Evolutionary conservation across 768 basidiomycete species (phyloP).

Genomic region (Symmetrospora coprosmae): DNA sequence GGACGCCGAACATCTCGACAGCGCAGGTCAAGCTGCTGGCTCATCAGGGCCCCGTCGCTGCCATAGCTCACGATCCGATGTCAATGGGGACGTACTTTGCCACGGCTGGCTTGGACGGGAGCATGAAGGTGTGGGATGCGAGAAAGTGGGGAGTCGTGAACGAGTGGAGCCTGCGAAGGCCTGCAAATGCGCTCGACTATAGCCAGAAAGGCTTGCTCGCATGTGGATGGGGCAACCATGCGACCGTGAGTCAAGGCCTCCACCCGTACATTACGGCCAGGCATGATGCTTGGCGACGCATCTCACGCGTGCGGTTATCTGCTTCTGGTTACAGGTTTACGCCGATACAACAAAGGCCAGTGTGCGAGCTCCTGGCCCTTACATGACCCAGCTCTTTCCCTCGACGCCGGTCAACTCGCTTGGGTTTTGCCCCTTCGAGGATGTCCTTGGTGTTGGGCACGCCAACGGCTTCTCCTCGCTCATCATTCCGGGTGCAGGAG

Average conservation of each 20-base stretch:
- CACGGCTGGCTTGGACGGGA: conserved; percentile 71
- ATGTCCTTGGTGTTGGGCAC: conserved; percentile 65
- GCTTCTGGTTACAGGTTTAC: conserved; percentile 50
- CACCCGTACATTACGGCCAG: not conserved
- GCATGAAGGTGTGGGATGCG: conserved; percentile 91
- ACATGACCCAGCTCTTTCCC: conserved; percentile 74
- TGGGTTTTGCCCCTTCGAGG: conserved; percentile 79
- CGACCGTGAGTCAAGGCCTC: conserved; percentile 50
- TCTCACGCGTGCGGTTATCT: not conserved
- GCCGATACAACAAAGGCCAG: conserved; percentile 31
- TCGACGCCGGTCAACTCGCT: conserved; percentile 59
- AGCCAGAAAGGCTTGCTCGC: conserved; percentile 70
- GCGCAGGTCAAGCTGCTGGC: conserved; percentile 84
- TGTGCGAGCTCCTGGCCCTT: conserved; percentile 46
- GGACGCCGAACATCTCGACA: conserved; percentile 87
- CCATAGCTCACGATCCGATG: conserved; percentile 61
- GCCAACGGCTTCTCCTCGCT: conserved; percentile 63
- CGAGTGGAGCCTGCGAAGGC: conserved; percentile 49
- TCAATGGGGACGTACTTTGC: conserved; percentile 84
- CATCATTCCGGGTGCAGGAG: conserved; percentile 80
- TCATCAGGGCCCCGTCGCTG: conserved; percentile 71
- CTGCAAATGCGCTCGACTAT: conserved; percentile 50
- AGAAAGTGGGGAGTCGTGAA: conserved; percentile 86
- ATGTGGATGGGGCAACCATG: conserved; percentile 64
- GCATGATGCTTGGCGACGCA: not conserved